A percentile compares a stretch with the other conserved stretches of the same genome.
These are phyloP conservation scores for Rhodomyrtus psidioides DNA, from an alignment of 441 rosid genomes.

Conservation along the genomic window DNA sequence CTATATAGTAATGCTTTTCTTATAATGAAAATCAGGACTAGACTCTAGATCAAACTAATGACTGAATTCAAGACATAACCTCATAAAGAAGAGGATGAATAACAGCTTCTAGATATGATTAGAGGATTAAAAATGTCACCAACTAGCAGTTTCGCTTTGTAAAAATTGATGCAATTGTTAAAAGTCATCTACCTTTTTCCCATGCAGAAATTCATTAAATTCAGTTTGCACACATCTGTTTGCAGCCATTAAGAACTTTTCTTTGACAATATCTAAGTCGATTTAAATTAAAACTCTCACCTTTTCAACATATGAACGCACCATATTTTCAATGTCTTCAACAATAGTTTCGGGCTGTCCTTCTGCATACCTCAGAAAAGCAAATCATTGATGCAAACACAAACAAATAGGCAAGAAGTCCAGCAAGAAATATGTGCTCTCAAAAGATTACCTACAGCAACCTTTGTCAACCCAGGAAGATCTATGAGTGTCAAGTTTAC, in stretches of 20 bases:
- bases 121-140: neutral
- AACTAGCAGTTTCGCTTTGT: neutral
- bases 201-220: neutral
- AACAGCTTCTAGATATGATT: neutral
- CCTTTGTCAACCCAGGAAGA: slow-evolving; percentile 99
- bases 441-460: slow-evolving; percentile 81
- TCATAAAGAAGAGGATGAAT: neutral
- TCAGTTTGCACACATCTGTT: neutral
- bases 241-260: neutral
- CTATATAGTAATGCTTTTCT: neutral
- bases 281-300: slow-evolving; percentile 25
- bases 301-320: slow-evolving; percentile 95
- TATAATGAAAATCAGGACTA: neutral
- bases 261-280: neutral
- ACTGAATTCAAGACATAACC: neutral
- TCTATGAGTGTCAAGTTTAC: slow-evolving; percentile 97
- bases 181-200: neutral
- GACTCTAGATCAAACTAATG: neutral
- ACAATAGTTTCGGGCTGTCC: slow-evolving; percentile 91
- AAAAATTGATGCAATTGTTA: neutral
- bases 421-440: neutral
- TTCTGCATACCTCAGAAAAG: slow-evolving; percentile 45
- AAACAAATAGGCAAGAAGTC: neutral
- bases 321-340: slow-evolving; percentile 94
- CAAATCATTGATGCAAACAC: slow-evolving; percentile 10